These are phyloP conservation scores for Panellus pusillus DNA, from an alignment of 768 basidiomycete species.

Conservation along the genomic window DNA sequence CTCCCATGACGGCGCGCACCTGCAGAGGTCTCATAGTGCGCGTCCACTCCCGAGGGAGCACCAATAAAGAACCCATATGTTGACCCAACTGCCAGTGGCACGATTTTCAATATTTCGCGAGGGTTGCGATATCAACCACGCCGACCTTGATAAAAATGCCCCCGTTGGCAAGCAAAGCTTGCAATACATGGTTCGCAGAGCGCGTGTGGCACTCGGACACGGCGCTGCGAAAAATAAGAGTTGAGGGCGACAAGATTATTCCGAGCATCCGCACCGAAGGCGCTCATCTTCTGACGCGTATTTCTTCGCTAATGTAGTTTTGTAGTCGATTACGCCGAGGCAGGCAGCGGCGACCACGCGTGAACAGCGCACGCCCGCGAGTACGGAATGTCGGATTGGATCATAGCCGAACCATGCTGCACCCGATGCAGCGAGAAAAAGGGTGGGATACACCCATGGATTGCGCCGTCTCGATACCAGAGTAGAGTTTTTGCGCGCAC, in stretches of 20 bases:
- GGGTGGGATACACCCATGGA: constrained; percentile 40
- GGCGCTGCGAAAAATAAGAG: constrained; percentile 32
- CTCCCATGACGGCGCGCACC: too few relatives aligned
- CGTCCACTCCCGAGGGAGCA: constrained; percentile 56
- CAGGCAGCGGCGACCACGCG: constrained; percentile 75
- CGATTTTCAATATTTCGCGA: constrained; percentile 5
- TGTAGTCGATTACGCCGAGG: constrained; percentile 69
- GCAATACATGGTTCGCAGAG: constrained; percentile 72
- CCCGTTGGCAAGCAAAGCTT: constrained; percentile 87
- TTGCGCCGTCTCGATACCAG: constrained; percentile 1
- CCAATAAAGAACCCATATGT: constrained; percentile 68
- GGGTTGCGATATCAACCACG: background rate
- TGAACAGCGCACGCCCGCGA: constrained; percentile 79
- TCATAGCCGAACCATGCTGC: constrained; percentile 57
- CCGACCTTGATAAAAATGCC: constrained; percentile 42
- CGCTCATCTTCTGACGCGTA: constrained; percentile 54
- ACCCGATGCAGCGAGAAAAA: constrained; percentile 36
- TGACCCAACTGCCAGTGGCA: constrained; percentile 83
- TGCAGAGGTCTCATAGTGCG: constrained; percentile 62
- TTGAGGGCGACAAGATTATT: background rate
- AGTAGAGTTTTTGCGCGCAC: constrained; percentile 1
- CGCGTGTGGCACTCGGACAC: constrained; percentile 81
- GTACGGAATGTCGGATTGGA: constrained; percentile 70
- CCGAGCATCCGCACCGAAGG: constrained; percentile 18
- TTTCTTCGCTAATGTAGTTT: constrained; percentile 55